Evolutionary conservation across 108 stramenopile species (phyloP).

Genomic region (Schizochytrium sp.): DNA sequence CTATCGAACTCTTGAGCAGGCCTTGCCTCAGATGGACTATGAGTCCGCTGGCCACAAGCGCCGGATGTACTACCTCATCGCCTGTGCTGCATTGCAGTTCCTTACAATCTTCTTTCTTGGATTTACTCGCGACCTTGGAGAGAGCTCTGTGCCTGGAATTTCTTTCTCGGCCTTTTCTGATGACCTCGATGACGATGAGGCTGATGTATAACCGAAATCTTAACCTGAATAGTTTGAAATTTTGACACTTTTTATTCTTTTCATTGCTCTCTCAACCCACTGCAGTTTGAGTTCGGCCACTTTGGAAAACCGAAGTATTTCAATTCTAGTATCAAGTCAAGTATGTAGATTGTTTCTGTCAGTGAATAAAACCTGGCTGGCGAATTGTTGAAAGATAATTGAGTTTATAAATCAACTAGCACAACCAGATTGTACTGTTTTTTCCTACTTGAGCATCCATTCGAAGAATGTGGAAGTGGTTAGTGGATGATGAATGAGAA

Average conservation of each 20-base stretch:
- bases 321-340: too few relatives aligned
- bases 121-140: conserved; percentile 59
- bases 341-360: too few relatives aligned
- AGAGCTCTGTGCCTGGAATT: not conserved
- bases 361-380: too few relatives aligned
- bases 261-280: too few relatives aligned
- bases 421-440: too few relatives aligned
- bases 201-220: conserved; percentile 9
- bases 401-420: too few relatives aligned
- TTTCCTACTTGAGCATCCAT: too few relatives aligned
- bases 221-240: not conserved
- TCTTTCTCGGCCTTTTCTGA: not conserved
- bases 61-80: conserved; percentile 23
- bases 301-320: too few relatives aligned
- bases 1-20: conserved; percentile 64
- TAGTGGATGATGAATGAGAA: too few relatives aligned
- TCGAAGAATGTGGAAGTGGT: too few relatives aligned
- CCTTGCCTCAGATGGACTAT: conserved; percentile 40
- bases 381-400: too few relatives aligned
- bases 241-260: not conserved
- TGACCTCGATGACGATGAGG: conserved; percentile 30
- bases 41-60: conserved; percentile 20
- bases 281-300: too few relatives aligned
- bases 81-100: conserved; percentile 35
- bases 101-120: conserved; percentile 54